These are phyloP conservation scores for Ligustrum vulgare DNA, from an alignment of 257 asterid species.

Conservation along the genomic window DNA sequence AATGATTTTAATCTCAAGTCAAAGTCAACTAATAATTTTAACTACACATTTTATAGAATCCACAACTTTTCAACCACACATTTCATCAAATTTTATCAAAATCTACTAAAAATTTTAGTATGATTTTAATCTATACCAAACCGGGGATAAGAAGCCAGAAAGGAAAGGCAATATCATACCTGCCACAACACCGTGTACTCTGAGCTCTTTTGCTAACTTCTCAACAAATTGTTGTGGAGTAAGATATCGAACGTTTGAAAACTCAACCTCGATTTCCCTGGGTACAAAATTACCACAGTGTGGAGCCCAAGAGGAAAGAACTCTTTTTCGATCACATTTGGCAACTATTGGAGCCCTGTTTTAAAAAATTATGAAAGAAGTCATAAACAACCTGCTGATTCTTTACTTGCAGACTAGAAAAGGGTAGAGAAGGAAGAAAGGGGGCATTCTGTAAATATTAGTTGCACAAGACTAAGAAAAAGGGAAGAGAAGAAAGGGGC, in stretches of 20 bases:
- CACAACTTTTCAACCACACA: no score
- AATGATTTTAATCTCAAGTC: no score
- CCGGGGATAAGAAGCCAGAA: background rate
- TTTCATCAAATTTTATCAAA: no score
- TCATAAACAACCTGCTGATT: background rate
- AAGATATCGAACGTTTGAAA: constrained; percentile 78
- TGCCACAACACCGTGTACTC: constrained; percentile 87
- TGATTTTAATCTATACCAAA: no score
- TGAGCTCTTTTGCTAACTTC: constrained; percentile 77
- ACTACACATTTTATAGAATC: no score
- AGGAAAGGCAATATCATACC: constrained; percentile 40
- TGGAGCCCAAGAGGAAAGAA: constrained; percentile 84
- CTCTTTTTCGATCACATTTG: constrained; percentile 79
- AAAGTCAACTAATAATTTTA: no score
- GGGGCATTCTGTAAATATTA: background rate
- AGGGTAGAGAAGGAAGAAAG: no score
- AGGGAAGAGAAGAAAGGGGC: constrained; percentile 17
- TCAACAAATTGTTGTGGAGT: constrained; percentile 81
- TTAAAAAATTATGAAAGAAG: constrained; percentile 15
- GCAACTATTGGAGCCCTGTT: constrained; percentile 92
- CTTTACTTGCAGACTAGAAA: no score
- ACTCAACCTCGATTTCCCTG: constrained; percentile 66
- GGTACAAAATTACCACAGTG: constrained; percentile 59
- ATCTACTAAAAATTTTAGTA: no score
- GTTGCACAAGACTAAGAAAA: constrained; percentile 5